These are phyloP conservation scores for Massarina eburnea DNA, from an alignment of 2,329 filamentous ascomycete species.

Conservation along the genomic window DNA sequence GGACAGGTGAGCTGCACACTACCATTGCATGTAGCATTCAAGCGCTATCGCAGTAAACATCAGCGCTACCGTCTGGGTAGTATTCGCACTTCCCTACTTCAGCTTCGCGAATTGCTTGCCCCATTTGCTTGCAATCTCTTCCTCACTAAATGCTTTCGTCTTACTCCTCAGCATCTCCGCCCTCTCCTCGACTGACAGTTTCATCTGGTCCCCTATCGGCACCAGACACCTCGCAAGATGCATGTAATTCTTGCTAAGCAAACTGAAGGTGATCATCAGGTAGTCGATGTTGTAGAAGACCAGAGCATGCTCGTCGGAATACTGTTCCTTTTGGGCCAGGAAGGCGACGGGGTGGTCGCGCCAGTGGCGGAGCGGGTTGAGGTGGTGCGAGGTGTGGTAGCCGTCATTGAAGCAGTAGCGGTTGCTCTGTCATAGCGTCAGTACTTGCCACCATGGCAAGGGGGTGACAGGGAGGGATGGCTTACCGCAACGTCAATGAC, in stretches of 20 bases:
- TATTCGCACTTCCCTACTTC: constrained; percentile 19
- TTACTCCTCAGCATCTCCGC: constrained; percentile 64
- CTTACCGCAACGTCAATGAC: constrained; percentile 75
- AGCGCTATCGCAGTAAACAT: no score
- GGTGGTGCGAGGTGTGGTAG: constrained; percentile 79
- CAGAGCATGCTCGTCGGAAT: constrained; percentile 67
- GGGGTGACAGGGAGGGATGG: constrained; percentile 7
- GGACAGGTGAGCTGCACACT: no score
- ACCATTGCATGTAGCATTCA: no score
- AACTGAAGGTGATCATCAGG: constrained; percentile 69
- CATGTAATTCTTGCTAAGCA: constrained; percentile 71
- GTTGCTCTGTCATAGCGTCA: constrained; percentile 62
- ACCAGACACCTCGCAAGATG: constrained; percentile 70
- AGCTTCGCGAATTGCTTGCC: constrained; percentile 35
- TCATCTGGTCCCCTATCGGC: constrained; percentile 71
- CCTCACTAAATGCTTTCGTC: constrained; percentile 66
- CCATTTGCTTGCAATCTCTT: constrained; percentile 65
- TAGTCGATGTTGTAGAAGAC: constrained; percentile 84
- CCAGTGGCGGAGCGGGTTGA: constrained; percentile 79
- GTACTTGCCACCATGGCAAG: neutral
- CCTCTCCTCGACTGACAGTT: constrained; percentile 65
- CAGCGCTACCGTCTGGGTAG: no score
- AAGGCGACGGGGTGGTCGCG: constrained; percentile 76
- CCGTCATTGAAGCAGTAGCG: constrained; percentile 82
- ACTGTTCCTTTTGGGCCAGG: constrained; percentile 67